A percentile compares a stretch with the other conserved stretches of the same genome.
Conservation (phyloP, 2,329 filamentous ascomycete species). For the Scedosporium aurantiacum region DNA sequence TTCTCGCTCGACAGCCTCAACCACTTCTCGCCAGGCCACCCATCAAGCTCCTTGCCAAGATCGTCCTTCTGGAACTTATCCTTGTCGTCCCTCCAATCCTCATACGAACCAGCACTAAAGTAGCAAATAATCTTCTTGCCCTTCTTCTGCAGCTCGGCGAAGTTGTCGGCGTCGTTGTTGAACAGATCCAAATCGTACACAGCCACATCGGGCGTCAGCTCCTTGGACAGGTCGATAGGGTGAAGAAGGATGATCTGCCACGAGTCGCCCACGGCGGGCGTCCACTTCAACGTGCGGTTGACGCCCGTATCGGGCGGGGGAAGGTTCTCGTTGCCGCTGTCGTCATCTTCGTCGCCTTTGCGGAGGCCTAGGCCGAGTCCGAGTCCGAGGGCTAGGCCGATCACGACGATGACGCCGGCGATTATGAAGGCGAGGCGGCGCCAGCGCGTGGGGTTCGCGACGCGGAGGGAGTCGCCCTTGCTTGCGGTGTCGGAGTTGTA, state of each 20-base stretch:
- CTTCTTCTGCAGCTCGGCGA: conserved; percentile 45
- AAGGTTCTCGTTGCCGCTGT: conserved; percentile 8
- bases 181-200: conserved; percentile 42
- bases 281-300: conserved; percentile 2
- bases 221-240: conserved; percentile 30
- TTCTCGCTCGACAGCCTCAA: conserved; percentile 44
- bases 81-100: conserved; percentile 50
- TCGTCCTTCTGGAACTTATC: conserved; percentile 42
- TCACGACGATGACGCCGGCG: conserved; percentile 15
- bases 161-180: conserved; percentile 31
- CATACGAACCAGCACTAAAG: conserved; percentile 61
- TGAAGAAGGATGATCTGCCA: conserved; percentile 53
- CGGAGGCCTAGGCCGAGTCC: conserved; percentile 37
- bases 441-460: conserved; percentile 10
- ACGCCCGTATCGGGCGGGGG: conserved; percentile 14
- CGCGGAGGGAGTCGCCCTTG: background rate
- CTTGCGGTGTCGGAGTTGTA: background rate
- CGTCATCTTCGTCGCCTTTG: conserved; percentile 12
- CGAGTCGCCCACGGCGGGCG: conserved; percentile 36
- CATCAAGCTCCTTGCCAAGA: conserved; percentile 45
- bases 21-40: conserved; percentile 60
- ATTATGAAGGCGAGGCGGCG: conserved; percentile 18
- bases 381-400: conserved; percentile 35
- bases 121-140: conserved; percentile 61
- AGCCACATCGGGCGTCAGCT: conserved; percentile 33